Percentiles rank a stretch among this genome's conserved stretches.
phyloP scores from a whole-genome alignment of 306 rosid genomes.

The Gleditsia sinensis region DNA sequence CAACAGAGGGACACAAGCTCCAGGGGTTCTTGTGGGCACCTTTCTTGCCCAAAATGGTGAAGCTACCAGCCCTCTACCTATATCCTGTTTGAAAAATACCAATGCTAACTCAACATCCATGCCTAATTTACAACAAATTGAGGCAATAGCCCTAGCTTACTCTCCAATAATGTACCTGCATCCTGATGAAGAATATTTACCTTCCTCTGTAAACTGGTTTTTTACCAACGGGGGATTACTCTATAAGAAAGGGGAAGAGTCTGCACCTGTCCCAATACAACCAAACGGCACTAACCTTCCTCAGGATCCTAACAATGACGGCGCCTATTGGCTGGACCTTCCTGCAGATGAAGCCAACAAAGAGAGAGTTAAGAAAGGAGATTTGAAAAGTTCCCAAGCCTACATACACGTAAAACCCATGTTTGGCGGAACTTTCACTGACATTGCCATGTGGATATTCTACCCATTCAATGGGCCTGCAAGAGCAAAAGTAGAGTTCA shows the following conservation, averaged over 20 bases:
- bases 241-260: slow-evolving; percentile 37
- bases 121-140: slow-evolving; percentile 50
- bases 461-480: slow-evolving; percentile 65
- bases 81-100: slow-evolving; percentile 54
- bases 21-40: slow-evolving; percentile 50
- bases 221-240: slow-evolving; percentile 54
- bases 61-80: background rate
- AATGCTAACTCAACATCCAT: slow-evolving; percentile 25
- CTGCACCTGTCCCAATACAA: slow-evolving; percentile 41
- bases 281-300: slow-evolving; percentile 55
- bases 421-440: slow-evolving; percentile 59
- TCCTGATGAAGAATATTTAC: slow-evolving; percentile 52
- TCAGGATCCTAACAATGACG: slow-evolving; percentile 51
- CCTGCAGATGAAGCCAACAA: slow-evolving; percentile 37
- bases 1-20: slow-evolving; percentile 41
- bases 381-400: slow-evolving; percentile 40
- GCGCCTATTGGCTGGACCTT: slow-evolving; percentile 56
- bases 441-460: slow-evolving; percentile 56
- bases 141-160: slow-evolving; percentile 44
- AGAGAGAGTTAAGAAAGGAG: slow-evolving; percentile 51
- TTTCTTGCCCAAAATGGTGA: slow-evolving; percentile 43
- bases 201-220: slow-evolving; percentile 58
- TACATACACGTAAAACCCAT: slow-evolving; percentile 59
- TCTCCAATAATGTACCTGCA: slow-evolving; percentile 56
- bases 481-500: slow-evolving; percentile 43